These are phyloP conservation scores for Rhynchospora breviuscula DNA, from an alignment of 176 grass and related monocot species.

Conservation along the genomic window DNA sequence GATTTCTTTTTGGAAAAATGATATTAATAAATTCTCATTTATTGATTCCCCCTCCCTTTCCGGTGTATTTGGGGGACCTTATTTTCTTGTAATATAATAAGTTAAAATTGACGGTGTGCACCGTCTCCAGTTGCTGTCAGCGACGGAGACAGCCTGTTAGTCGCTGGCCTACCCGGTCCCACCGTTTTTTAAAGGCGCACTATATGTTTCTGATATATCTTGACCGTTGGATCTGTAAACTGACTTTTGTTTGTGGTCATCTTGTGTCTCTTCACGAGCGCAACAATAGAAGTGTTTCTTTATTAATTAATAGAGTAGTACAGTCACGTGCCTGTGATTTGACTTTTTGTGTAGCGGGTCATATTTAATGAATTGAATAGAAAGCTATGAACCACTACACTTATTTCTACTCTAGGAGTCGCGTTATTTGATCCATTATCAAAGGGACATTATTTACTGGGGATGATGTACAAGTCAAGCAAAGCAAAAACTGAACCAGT, in stretches of 20 bases:
- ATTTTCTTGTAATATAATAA: background rate
- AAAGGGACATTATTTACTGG: background rate
- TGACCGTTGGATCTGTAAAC: slow-evolving; percentile 9
- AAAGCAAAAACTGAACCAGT: background rate
- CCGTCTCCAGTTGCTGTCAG: slow-evolving; percentile 14
- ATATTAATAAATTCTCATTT: slow-evolving; percentile 1
- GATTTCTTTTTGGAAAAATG: background rate
- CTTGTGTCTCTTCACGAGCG: background rate
- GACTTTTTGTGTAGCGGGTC: background rate
- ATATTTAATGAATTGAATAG: background rate
- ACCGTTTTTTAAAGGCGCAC: background rate
- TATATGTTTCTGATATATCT: background rate
- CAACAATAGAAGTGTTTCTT: background rate
- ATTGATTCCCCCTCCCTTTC: background rate
- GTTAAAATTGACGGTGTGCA: background rate
- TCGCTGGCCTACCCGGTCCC: background rate
- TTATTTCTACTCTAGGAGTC: background rate
- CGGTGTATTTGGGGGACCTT: background rate
- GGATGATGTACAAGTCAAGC: background rate
- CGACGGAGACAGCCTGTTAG: slow-evolving; percentile 2
- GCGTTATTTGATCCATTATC: background rate
- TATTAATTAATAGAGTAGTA: background rate
- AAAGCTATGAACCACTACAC: background rate
- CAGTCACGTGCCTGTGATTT: background rate
- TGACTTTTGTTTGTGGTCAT: background rate